A percentile compares a stretch with the other conserved stretches of the same genome.
Evolutionary conservation across 1,284 basidiomycete species (phyloP).

Genomic region (Cutaneotrichosporon cyanovorans): DNA sequence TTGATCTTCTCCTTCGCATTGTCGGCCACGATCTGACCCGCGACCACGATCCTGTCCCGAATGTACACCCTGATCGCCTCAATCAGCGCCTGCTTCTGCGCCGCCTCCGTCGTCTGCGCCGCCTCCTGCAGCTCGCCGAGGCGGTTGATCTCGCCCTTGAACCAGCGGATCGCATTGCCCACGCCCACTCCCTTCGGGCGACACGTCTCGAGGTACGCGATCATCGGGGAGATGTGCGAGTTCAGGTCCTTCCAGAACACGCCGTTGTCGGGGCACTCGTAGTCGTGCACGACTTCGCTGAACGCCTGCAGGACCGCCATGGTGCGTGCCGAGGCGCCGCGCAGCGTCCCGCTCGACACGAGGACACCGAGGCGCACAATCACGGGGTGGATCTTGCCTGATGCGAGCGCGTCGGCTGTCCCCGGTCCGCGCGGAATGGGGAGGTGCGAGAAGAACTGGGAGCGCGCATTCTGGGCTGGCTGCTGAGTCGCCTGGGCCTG

Average conservation of each 20-base stretch:
- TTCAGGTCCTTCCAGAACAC: conserved; percentile 44
- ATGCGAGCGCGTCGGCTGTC: conserved; percentile 26
- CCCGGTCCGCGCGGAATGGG: conserved; percentile 46
- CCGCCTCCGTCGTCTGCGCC: conserved; percentile 77
- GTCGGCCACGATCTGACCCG: conserved; percentile 87
- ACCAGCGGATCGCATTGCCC: conserved; percentile 53
- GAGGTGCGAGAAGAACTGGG: conserved; percentile 57
- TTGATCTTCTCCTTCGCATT: conserved; percentile 87
- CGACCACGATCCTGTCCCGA: conserved; percentile 84
- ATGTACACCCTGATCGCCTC: conserved; percentile 89
- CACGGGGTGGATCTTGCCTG: conserved; percentile 38
- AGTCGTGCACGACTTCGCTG: conserved; percentile 46
- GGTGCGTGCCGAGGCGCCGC: conserved; percentile 48
- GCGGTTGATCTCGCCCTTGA: conserved; percentile 92
- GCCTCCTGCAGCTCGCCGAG: conserved; percentile 74
- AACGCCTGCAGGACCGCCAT: conserved; percentile 49
- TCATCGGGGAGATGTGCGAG: conserved; percentile 44
- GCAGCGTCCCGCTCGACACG: conserved; percentile 35
- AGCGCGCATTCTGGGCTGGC: conserved; percentile 10
- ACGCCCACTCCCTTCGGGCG: conserved; percentile 45
- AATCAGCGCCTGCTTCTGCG: conserved; percentile 83
- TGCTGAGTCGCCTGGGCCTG: conserved; percentile 17
- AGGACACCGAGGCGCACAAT: conserved; percentile 42
- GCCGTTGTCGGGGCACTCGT: conserved; percentile 38
- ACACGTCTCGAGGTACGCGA: conserved; percentile 44